Base-by-base conservation (phyloP, 257 asterid genomes). In the Solanum piurae region DNA sequence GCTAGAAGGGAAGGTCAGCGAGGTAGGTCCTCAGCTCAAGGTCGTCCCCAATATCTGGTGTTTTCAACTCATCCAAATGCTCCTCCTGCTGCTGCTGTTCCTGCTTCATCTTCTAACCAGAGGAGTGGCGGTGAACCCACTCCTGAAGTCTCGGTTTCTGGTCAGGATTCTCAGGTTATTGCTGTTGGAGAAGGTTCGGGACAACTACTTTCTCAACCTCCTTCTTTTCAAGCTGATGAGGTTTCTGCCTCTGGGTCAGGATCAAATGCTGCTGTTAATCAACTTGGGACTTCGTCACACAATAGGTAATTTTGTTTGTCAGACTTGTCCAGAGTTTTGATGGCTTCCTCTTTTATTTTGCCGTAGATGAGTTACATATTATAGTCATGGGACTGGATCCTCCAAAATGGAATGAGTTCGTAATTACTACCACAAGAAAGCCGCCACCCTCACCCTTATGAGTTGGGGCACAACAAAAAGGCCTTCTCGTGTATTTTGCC, bases 1-100 rank as follows among this genome's bases (percentile, higher is more conserved):
- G 95, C 96, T 84, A 91, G 98, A 88, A 92, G 98, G 87, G 99
- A 94, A 89, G 95, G 94, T 49, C 96, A 91, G 87, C 91, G 98
- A 92, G 84, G 86, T 84, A 92, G 99, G 79, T 79, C 99, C 72
- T 95, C 98, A 52, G 77, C 95, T 90, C 98, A 94, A 80, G 96
- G 94, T 29, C 98, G 94, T 52, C 96, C 98, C 62, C 99, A 93
- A 10, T 93, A 89, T 89, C 93, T 96, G 91, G 96, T 96, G 89
- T 94, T 94, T 80, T 95, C 99, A 3, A 92, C 95, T 29, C 90
- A 92, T 84, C 93, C 95, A 71, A 92, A 92, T 87, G 92, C 91
- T 14, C 77, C 92, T 86, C 77, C 96, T 60, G 74, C 92, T 23
- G 76, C 94, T 40, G 90, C 92, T 72, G 64, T 93, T 33, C 66